These are phyloP conservation scores for Xylaria sp. DNA, from an alignment of 2,329 filamentous ascomycete genomes.

Conservation along the genomic window DNA sequence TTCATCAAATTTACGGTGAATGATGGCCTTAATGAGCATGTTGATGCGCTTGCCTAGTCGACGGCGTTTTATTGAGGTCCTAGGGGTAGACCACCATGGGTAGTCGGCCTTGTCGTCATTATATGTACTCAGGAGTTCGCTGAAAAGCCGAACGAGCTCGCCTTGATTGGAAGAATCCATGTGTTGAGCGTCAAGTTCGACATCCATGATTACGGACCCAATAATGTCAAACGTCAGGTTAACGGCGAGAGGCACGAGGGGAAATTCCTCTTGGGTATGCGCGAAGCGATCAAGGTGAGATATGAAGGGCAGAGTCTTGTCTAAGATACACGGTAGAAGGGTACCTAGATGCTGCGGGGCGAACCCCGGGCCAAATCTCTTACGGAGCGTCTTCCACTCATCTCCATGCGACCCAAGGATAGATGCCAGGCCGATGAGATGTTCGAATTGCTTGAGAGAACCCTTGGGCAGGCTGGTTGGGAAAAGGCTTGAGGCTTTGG, in stretches of 20 bases:
- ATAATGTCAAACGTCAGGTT: conserved; percentile 49
- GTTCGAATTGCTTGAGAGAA: conserved; percentile 26
- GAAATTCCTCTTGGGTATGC: conserved; percentile 36
- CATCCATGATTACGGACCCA: conserved; percentile 43
- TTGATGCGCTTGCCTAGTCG: conserved; percentile 29
- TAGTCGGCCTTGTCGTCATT: conserved; percentile 15
- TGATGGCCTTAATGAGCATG: conserved; percentile 32
- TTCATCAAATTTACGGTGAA: conserved; percentile 37
- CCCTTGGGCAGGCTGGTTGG: conserved; percentile 17
- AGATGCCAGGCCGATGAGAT: conserved; percentile 32
- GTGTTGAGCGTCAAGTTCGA: conserved; percentile 43
- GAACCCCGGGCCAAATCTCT: conserved; percentile 47
- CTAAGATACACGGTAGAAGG: conserved; percentile 45
- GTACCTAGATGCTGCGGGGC: conserved; percentile 47
- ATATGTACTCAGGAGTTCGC: conserved; percentile 35
- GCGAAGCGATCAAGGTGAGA: conserved; percentile 40
- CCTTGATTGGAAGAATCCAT: conserved; percentile 31
- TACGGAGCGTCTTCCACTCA: conserved; percentile 43
- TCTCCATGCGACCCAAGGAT: conserved; percentile 36
- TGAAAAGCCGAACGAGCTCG: conserved; percentile 38
- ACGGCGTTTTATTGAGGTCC: conserved; percentile 11
- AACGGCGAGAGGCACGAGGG: conserved; percentile 33
- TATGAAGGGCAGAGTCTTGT: conserved; percentile 43
- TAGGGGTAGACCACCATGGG: conserved; percentile 26
- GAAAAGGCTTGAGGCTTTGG: conserved; percentile 11